These are phyloP conservation scores for Pseudozyma thailandica DNA, from an alignment of 1,284 basidiomycete genomes.

Conservation along the genomic window DNA sequence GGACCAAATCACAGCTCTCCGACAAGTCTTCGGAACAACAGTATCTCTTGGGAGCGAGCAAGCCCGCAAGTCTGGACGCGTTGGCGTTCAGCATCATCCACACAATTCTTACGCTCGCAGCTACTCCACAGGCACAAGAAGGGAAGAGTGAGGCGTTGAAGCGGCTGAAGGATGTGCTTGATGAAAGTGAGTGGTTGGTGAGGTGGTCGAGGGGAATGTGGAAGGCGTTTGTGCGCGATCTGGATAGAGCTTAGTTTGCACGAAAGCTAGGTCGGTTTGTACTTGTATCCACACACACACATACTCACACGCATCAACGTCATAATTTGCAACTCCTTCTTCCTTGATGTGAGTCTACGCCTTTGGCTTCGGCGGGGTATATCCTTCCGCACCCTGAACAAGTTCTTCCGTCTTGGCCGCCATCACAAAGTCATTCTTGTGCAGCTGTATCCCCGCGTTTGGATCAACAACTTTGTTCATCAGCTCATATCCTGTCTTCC, in stretches of 20 bases:
- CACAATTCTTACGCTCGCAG: conserved; percentile 49
- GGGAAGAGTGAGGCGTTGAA: conserved; percentile 13
- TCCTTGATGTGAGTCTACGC: too few relatives aligned
- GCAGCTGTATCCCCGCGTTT: conserved; percentile 45
- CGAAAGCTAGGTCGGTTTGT: too few relatives aligned
- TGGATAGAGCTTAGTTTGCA: conserved; percentile 18
- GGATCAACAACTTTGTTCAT: neutral
- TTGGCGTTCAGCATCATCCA: conserved; percentile 51
- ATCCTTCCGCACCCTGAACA: conserved; percentile 50
- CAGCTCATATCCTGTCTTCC: neutral
- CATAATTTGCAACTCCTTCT: too few relatives aligned
- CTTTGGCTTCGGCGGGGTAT: conserved; percentile 40
- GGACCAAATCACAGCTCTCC: conserved; percentile 26
- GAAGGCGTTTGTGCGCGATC: conserved; percentile 34
- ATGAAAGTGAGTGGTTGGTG: conserved; percentile 39
- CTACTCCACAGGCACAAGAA: conserved; percentile 29
- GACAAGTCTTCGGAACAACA: conserved; percentile 4
- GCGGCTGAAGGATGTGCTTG: conserved; percentile 33
- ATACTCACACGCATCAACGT: too few relatives aligned
- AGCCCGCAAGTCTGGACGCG: conserved; percentile 46
- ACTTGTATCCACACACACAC: conserved; percentile 4
- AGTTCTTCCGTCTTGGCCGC: conserved; percentile 64
- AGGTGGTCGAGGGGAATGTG: conserved; percentile 45
- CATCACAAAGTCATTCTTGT: conserved; percentile 66
- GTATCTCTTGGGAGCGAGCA: conserved; percentile 17